Percentiles rank a stretch among this genome's conserved stretches.
Evolutionary conservation across 805 yeast species (phyloP).

Genomic region (Myxozyma kluyveri): DNA sequence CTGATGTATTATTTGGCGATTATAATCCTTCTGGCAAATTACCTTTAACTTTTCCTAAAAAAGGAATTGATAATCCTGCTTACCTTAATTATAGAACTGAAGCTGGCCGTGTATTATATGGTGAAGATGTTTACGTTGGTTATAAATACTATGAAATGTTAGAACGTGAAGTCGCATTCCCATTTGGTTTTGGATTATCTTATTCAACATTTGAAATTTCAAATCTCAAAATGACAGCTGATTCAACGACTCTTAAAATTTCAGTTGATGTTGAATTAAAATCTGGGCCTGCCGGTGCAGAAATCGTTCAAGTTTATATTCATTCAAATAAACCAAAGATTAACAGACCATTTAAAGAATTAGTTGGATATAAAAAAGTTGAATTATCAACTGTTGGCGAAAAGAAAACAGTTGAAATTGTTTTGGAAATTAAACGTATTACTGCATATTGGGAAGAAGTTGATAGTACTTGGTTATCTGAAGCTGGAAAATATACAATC

Average conservation of each 20-base stretch:
- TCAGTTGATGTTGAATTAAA: too few relatives aligned
- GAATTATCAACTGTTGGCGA: constrained; percentile 43
- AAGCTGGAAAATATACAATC: constrained; percentile 51
- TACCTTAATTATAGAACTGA: constrained; percentile 51
- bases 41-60: constrained; percentile 54
- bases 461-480: constrained; percentile 50
- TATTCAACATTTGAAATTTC: constrained; percentile 64
- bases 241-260: too few relatives aligned
- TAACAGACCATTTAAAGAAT: constrained; percentile 56
- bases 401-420: constrained; percentile 40
- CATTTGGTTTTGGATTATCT: constrained; percentile 63
- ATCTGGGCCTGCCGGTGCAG: constrained; percentile 50
- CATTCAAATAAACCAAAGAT: constrained; percentile 38
- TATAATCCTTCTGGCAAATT: constrained; percentile 59
- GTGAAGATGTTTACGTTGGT: constrained; percentile 65
- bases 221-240: constrained; percentile 47
- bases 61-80: constrained; percentile 54
- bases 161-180: constrained; percentile 49
- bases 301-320: constrained; percentile 56
- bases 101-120: constrained; percentile 55
- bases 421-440: constrained; percentile 49
- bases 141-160: constrained; percentile 58
- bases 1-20: constrained; percentile 58
- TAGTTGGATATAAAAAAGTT: constrained; percentile 57
- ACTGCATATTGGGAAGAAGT: constrained; percentile 55